These are phyloP conservation scores for Musa itinerans DNA, from an alignment of 176 grass and related monocot genomes.

Conservation along the genomic window DNA sequence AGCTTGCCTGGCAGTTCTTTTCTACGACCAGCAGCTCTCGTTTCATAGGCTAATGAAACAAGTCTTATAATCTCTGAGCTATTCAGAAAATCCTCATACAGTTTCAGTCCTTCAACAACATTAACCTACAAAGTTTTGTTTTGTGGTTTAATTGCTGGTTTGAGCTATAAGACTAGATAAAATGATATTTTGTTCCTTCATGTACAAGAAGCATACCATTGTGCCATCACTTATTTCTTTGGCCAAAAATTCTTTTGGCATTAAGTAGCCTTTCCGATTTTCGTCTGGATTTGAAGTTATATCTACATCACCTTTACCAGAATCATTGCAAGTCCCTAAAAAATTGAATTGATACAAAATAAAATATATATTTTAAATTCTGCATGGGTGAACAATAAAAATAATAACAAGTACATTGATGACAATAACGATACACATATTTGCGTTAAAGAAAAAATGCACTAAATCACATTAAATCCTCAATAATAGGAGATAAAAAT, in stretches of 20 bases:
- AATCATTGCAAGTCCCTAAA: conserved; percentile 10
- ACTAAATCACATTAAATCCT: not conserved
- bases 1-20: conserved; percentile 56
- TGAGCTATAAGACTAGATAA: conserved; percentile 1
- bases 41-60: conserved; percentile 65
- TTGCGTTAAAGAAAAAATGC: not conserved
- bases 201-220: conserved; percentile 20
- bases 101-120: conserved; percentile 81
- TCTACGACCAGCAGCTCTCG: conserved; percentile 46
- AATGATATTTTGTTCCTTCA: conserved; percentile 3
- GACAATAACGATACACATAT: not conserved
- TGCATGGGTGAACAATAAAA: not conserved
- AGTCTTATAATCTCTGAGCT: conserved; percentile 41
- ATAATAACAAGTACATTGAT: not conserved
- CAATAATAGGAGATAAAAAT: no score
- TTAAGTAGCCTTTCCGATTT: conserved; percentile 26
- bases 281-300: conserved; percentile 12
- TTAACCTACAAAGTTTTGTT: conserved; percentile 35
- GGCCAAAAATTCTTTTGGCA: conserved; percentile 36
- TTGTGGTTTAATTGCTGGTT: not conserved
- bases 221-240: conserved; percentile 68
- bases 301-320: conserved; percentile 23
- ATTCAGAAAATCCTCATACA: conserved; percentile 73
- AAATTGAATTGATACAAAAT: not conserved
- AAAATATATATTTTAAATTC: not conserved